phyloP scores from a whole-genome alignment of 2,329 filamentous ascomycete genomes.

The Raffaelea albimanens region DNA sequence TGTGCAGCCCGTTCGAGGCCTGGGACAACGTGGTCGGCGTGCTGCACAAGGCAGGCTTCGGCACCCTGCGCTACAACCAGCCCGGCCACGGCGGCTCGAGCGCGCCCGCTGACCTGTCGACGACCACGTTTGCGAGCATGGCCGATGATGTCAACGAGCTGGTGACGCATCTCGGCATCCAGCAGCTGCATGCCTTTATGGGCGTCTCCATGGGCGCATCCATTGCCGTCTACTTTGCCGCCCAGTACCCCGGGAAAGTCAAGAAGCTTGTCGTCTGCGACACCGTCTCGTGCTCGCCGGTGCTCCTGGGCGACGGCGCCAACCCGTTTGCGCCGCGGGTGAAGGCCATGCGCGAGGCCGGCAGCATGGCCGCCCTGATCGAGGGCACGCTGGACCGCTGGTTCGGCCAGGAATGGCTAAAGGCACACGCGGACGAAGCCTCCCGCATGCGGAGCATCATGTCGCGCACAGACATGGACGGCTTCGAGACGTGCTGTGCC shows the following conservation, averaged over 20 bases:
- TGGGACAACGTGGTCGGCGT: constrained; percentile 30
- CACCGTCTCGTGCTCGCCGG: constrained; percentile 29
- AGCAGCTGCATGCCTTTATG: constrained; percentile 26
- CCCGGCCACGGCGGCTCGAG: constrained; percentile 32
- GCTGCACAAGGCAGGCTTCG: constrained; percentile 25
- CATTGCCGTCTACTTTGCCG: constrained; percentile 27
- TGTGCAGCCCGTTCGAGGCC: constrained; percentile 23
- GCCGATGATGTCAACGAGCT: constrained; percentile 26
- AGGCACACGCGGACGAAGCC: constrained; percentile 16
- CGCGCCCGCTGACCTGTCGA: constrained; percentile 20
- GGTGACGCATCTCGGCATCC: constrained; percentile 16
- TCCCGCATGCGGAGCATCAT: constrained; percentile 18
- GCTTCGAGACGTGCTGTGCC: constrained; percentile 30
- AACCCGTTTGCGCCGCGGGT: constrained; percentile 27
- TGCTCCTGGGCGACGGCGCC: constrained; percentile 18
- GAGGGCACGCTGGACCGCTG: constrained; percentile 7
- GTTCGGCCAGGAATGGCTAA: constrained; percentile 26
- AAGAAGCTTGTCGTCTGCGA: constrained; percentile 29
- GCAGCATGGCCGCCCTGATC: not conserved
- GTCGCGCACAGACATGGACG: constrained; percentile 27
- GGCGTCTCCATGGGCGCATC: constrained; percentile 36
- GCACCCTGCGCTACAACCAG: constrained; percentile 31
- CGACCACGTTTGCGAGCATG: constrained; percentile 29
- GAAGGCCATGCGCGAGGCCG: constrained; percentile 19
- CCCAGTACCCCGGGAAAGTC: constrained; percentile 27